Percentiles rank a stretch among this genome's conserved stretches.
phyloP scores from a whole-genome alignment of 2,329 filamentous ascomycete species.

The Lojkania enalia region DNA sequence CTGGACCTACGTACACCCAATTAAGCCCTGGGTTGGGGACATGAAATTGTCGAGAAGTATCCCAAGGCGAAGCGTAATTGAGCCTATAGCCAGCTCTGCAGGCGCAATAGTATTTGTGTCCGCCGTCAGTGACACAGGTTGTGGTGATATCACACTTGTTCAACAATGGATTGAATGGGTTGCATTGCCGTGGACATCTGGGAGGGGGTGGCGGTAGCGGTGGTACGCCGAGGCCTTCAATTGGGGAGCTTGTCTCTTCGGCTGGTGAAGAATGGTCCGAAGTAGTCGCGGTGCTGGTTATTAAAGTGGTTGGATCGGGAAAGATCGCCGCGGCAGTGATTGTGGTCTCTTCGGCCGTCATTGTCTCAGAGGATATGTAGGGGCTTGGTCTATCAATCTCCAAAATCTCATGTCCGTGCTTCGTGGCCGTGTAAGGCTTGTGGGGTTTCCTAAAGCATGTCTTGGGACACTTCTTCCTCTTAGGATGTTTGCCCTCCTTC shows the following conservation, averaged over 20 bases:
- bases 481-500: constrained; percentile 5
- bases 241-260: constrained; percentile 1
- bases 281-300: not conserved
- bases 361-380: not conserved
- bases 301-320: not conserved
- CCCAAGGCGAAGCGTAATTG: constrained; percentile 23
- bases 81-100: constrained; percentile 32
- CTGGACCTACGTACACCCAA: constrained; percentile 28
- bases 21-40: constrained; percentile 20
- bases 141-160: constrained; percentile 34
- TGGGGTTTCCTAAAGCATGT: constrained; percentile 17
- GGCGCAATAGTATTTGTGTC: constrained; percentile 31
- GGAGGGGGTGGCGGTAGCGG: constrained; percentile 21
- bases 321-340: not conserved
- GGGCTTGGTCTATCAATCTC: not conserved
- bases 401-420: too few relatives aligned
- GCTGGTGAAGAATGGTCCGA: not conserved
- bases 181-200: constrained; percentile 29
- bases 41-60: constrained; percentile 34
- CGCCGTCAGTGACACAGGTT: constrained; percentile 26
- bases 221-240: constrained; percentile 2
- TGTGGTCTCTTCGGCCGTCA: not conserved
- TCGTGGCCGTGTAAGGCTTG: too few relatives aligned
- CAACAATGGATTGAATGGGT: constrained; percentile 24
- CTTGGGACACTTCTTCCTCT: constrained; percentile 15